phyloP scores from a whole-genome alignment of 495 filamentous ascomycete species.

The Chaetomium cochliodes region DNA sequence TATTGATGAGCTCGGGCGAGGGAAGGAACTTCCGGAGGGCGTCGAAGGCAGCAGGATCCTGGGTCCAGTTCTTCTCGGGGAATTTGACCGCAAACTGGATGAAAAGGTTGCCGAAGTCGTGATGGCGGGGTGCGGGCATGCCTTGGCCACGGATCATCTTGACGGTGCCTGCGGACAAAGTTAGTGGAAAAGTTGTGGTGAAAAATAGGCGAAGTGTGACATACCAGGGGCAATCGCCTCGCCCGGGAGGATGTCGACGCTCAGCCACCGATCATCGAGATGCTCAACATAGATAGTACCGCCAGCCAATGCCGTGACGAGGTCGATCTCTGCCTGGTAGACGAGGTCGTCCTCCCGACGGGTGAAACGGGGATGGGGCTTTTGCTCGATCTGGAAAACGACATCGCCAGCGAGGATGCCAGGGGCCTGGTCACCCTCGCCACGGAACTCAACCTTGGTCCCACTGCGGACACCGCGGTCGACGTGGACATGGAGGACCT shows the following conservation, averaged over 20 bases:
- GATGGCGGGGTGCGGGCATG: slow-evolving; percentile 96
- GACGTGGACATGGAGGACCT: slow-evolving; percentile 97
- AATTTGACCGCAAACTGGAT: slow-evolving; percentile 98
- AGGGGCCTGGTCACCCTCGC: slow-evolving; percentile 95
- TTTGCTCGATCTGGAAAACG: slow-evolving; percentile 96
- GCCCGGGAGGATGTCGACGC: slow-evolving; percentile 82
- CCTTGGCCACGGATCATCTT: slow-evolving; percentile 96
- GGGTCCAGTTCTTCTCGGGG: slow-evolving; percentile 67
- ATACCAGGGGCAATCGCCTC: slow-evolving; percentile 92
- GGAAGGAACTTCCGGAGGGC: slow-evolving; percentile 81
- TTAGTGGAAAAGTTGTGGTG: slow-evolving; percentile 21
- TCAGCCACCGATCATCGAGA: slow-evolving; percentile 94
- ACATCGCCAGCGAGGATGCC: slow-evolving; percentile 92
- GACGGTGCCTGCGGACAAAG: slow-evolving; percentile 61
- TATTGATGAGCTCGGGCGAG: slow-evolving; percentile 56
- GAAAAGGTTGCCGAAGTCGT: slow-evolving; percentile 95
- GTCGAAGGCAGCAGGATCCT: slow-evolving; percentile 55
- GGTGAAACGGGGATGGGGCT: slow-evolving; percentile 92
- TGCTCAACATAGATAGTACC: slow-evolving; percentile 90
- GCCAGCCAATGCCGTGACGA: slow-evolving; percentile 91
- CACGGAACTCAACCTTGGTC: slow-evolving; percentile 92
- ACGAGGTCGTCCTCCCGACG: slow-evolving; percentile 95
- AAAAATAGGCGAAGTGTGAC: slow-evolving; percentile 33
- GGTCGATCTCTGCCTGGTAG: slow-evolving; percentile 92
- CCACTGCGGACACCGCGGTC: slow-evolving; percentile 91